Evolutionary conservation across 805 yeast species (phyloP).

Genomic region (Saturnispora kantuleensis): DNA sequence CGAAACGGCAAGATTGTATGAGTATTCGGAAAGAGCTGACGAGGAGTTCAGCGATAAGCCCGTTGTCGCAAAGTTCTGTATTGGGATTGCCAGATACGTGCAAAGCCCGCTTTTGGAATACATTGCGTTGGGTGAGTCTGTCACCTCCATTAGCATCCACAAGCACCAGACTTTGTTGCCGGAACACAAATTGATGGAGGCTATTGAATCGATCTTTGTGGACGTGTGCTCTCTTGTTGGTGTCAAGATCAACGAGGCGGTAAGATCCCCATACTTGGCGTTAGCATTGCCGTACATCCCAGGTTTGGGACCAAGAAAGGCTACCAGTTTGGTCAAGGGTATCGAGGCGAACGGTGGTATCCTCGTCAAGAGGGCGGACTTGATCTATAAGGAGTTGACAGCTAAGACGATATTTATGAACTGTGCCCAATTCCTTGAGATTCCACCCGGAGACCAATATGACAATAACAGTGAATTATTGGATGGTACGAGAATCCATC

Average conservation of each 20-base stretch:
- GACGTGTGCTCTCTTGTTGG: slow-evolving; percentile 89
- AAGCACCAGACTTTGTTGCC: slow-evolving; percentile 66
- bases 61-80: slow-evolving; percentile 68
- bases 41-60: slow-evolving; percentile 81
- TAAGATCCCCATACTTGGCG: slow-evolving; percentile 64
- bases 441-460: slow-evolving; percentile 50
- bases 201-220: slow-evolving; percentile 73
- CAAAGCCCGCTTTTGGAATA: slow-evolving; percentile 93
- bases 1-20: slow-evolving; percentile 85
- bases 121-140: slow-evolving; percentile 66
- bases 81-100: slow-evolving; percentile 82
- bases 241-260: slow-evolving; percentile 85
- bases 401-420: slow-evolving; percentile 80
- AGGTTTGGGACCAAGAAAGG: slow-evolving; percentile 94
- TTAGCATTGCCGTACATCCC: slow-evolving; percentile 66
- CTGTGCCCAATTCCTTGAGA: slow-evolving; percentile 81
- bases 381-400: slow-evolving; percentile 70
- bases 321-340: slow-evolving; percentile 74
- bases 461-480: slow-evolving; percentile 65
- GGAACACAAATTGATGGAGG: slow-evolving; percentile 49
- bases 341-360: slow-evolving; percentile 62
- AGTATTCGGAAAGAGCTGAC: slow-evolving; percentile 64
- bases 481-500: slow-evolving; percentile 95
- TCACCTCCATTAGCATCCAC: slow-evolving; percentile 53
- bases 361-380: slow-evolving; percentile 60